A percentile compares a stretch with the other conserved stretches of the same genome.
These are phyloP conservation scores for Agrocybe pediades DNA, from an alignment of 768 basidiomycete genomes.

Conservation along the genomic window DNA sequence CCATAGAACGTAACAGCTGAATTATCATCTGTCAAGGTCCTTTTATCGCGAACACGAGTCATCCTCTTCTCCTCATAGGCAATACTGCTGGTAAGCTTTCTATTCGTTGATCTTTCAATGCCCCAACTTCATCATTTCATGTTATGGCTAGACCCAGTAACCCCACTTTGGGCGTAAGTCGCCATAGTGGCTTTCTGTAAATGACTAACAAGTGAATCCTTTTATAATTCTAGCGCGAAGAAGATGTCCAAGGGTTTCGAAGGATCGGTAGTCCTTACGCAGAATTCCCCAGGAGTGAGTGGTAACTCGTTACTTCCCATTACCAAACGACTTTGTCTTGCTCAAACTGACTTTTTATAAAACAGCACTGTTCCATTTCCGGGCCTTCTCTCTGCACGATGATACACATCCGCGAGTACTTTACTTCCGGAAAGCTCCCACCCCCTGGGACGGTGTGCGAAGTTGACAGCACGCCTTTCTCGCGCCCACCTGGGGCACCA, in stretches of 20 bases:
- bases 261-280: conserved; percentile 41
- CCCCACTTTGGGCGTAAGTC: conserved; percentile 28
- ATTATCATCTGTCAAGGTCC: conserved; percentile 27
- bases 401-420: conserved; percentile 37
- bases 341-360: neutral
- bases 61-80: conserved; percentile 40
- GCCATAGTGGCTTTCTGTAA: neutral
- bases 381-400: conserved; percentile 35
- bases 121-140: neutral
- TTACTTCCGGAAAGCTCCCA: conserved; percentile 41
- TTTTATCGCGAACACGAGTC: conserved; percentile 37
- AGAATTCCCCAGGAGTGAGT: conserved; percentile 42
- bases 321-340: too few relatives aligned
- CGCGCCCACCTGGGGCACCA: too few relatives aligned
- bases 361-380: conserved; percentile 34
- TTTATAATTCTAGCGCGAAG: conserved; percentile 32
- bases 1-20: neutral
- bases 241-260: conserved; percentile 38
- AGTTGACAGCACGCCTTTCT: too few relatives aligned
- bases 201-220: neutral
- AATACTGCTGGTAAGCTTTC: conserved; percentile 41
- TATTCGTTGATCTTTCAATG: neutral
- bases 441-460: conserved; percentile 40
- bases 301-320: too few relatives aligned
- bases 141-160: conserved; percentile 34